Percentiles rank a stretch among this genome's conserved stretches.
phyloP scores from a whole-genome alignment of 176 grass and related monocot genomes.

The Lolium multiflorum region DNA sequence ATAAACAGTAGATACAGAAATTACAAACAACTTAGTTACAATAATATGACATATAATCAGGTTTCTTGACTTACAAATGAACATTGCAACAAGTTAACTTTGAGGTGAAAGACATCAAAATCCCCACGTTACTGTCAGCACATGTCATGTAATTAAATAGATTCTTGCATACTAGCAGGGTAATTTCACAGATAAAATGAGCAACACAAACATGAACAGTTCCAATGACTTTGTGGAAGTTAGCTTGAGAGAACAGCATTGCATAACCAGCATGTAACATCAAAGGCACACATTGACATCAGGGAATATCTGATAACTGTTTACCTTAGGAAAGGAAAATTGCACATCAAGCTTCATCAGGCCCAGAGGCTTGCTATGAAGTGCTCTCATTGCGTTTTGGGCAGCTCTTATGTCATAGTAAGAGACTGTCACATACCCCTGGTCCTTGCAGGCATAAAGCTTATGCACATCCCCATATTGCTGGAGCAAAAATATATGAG shows the following conservation, averaged over 20 bases:
- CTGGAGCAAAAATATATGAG: conserved; percentile 45
- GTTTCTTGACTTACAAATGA: neutral
- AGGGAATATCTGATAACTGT: conserved; percentile 5
- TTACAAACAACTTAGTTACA: neutral
- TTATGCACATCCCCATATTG: conserved; percentile 49
- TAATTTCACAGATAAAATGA: neutral
- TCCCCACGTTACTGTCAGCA: conserved; percentile 9
- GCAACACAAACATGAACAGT: neutral
- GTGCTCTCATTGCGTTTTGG: no score
- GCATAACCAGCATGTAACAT: neutral
- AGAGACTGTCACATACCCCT: conserved; percentile 66
- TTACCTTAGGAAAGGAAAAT: conserved; percentile 69
- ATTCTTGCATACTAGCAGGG: conserved; percentile 16
- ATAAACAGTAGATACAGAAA: neutral
- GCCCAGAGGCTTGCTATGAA: conserved; percentile 52
- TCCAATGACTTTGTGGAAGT: neutral
- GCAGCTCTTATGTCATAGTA: conserved; percentile 59
- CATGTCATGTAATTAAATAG: neutral
- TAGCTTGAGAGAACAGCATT: neutral
- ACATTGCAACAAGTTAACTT: neutral
- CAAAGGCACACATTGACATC: neutral
- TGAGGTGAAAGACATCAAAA: neutral
- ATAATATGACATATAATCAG: neutral
- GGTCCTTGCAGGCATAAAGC: conserved; percentile 55
- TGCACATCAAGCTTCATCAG: conserved; percentile 67